Evolutionary conservation across 805 yeast species (phyloP).

Genomic region (Lipomyces sp.): DNA sequence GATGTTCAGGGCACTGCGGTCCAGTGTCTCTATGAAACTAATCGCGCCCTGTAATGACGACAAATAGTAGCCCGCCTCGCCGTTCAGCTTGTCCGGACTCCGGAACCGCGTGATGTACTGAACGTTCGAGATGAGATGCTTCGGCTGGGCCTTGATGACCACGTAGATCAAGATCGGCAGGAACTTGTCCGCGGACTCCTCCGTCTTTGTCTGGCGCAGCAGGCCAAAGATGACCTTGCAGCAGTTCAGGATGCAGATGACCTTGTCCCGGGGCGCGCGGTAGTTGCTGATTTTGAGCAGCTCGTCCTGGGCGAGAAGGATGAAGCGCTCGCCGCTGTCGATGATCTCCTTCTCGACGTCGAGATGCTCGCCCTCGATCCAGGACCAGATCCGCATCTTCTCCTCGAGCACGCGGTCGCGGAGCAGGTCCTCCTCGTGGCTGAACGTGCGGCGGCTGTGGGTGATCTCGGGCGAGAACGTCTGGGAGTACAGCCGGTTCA

Average conservation of each 20-base stretch:
- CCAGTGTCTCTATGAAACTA: constrained; percentile 66
- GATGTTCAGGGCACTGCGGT: constrained; percentile 57
- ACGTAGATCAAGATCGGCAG: constrained; percentile 85
- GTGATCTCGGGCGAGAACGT: constrained; percentile 78
- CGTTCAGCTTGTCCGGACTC: constrained; percentile 66
- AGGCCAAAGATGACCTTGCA: constrained; percentile 91
- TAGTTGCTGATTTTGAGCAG: constrained; percentile 73
- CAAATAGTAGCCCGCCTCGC: constrained; percentile 88
- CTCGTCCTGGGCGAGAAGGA: constrained; percentile 67
- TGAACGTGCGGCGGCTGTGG: constrained; percentile 45
- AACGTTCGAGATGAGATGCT: constrained; percentile 68
- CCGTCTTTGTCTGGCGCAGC: constrained; percentile 61
- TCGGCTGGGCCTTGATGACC: constrained; percentile 64
- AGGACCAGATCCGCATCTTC: constrained; percentile 60
- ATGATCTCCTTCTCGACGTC: constrained; percentile 62
- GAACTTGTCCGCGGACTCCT: constrained; percentile 90
- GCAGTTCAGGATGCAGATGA: constrained; percentile 83
- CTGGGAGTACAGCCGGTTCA: constrained; percentile 76
- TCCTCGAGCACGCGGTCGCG: constrained; percentile 53
- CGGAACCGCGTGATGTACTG: constrained; percentile 84
- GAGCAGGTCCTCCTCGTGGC: constrained; percentile 60
- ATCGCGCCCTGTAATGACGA: constrained; percentile 90
- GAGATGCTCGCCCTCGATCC: constrained; percentile 71
- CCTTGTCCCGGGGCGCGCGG: constrained; percentile 91
- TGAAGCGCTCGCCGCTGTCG: constrained; percentile 51